phyloP scores from a whole-genome alignment of 2,329 filamentous ascomycete species.

The Penicillium oxalicum region DNA sequence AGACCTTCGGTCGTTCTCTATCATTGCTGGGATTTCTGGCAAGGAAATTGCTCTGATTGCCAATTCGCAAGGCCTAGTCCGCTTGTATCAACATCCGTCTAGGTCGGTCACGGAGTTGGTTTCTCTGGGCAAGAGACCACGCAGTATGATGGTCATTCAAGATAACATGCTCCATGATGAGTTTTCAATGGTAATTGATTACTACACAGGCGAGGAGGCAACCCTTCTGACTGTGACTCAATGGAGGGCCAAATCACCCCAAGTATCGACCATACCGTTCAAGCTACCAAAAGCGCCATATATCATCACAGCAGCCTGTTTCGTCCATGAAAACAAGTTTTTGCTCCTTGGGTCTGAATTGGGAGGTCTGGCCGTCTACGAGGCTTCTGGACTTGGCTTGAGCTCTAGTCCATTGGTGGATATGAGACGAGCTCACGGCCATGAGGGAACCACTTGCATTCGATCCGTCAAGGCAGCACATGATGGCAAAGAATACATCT shows the following conservation, averaged over 20 bases:
- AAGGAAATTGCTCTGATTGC: slow-evolving; percentile 32
- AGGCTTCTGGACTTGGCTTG: slow-evolving; percentile 14
- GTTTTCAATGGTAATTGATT: slow-evolving; percentile 25
- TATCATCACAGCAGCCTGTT: slow-evolving; percentile 47
- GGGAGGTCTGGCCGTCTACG: slow-evolving; percentile 50
- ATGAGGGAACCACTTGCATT: slow-evolving; percentile 66
- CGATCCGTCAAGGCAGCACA: slow-evolving; percentile 13
- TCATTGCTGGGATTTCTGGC: slow-evolving; percentile 26
- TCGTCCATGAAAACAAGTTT: slow-evolving; percentile 27
- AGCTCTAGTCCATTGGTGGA: slow-evolving; percentile 20
- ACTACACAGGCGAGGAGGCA: slow-evolving; percentile 22
- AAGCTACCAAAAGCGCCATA: slow-evolving; percentile 40
- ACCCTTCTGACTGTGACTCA: slow-evolving; percentile 24
- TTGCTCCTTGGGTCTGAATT: slow-evolving; percentile 52
- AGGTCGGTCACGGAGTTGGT: slow-evolving; percentile 24
- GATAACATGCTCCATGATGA: slow-evolving; percentile 4
- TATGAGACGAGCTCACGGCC: slow-evolving; percentile 40
- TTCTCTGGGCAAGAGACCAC: slow-evolving; percentile 23
- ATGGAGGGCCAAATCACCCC: slow-evolving; percentile 24
- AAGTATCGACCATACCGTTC: slow-evolving; percentile 31
- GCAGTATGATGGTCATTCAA: slow-evolving; percentile 25
- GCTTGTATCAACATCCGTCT: slow-evolving; percentile 30
- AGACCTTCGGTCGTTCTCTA: slow-evolving; percentile 27
- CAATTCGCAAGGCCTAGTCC: slow-evolving; percentile 28
- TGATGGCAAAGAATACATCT: slow-evolving; percentile 40